Conservation (phyloP, 192 early-diverging fungal species). For the Backusella tuberculispora region DNA sequence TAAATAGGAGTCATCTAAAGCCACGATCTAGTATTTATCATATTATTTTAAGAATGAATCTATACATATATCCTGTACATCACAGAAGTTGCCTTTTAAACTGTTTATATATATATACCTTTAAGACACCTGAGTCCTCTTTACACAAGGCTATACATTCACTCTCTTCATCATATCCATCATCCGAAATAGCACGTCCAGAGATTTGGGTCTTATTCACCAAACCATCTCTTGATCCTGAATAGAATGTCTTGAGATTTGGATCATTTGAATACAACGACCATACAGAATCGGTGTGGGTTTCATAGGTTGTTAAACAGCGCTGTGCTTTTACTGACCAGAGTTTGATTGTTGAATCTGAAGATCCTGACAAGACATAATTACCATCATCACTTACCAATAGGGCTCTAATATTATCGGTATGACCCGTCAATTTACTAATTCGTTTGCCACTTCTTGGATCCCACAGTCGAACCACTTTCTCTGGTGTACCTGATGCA, state of each 20-base stretch:
- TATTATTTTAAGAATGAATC: neutral
- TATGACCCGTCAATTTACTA: slow-evolving; percentile 85
- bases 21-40: slow-evolving; percentile 58
- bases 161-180: slow-evolving; percentile 48
- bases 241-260: slow-evolving; percentile 87
- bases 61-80: neutral
- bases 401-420: slow-evolving; percentile 90
- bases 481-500: slow-evolving; percentile 92
- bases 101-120: slow-evolving; percentile 16
- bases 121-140: slow-evolving; percentile 79
- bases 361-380: slow-evolving; percentile 82
- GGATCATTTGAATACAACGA: slow-evolving; percentile 84
- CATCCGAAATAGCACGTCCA: slow-evolving; percentile 41
- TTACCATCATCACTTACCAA: slow-evolving; percentile 87
- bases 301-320: slow-evolving; percentile 87
- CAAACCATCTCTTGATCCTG: slow-evolving; percentile 89
- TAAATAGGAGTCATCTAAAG: slow-evolving; percentile 81
- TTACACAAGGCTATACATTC: slow-evolving; percentile 88
- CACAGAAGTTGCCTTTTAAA: too few relatives aligned
- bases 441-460: slow-evolving; percentile 70
- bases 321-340: slow-evolving; percentile 90
- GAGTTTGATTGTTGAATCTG: slow-evolving; percentile 93
- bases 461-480: slow-evolving; percentile 91
- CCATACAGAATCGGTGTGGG: slow-evolving; percentile 90
- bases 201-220: slow-evolving; percentile 81